Evolutionary conservation across 371 early-diverging fungal species (phyloP), one percentile per base, ranked within the genome.

Genomic region (Mortierella sp.): DNA sequence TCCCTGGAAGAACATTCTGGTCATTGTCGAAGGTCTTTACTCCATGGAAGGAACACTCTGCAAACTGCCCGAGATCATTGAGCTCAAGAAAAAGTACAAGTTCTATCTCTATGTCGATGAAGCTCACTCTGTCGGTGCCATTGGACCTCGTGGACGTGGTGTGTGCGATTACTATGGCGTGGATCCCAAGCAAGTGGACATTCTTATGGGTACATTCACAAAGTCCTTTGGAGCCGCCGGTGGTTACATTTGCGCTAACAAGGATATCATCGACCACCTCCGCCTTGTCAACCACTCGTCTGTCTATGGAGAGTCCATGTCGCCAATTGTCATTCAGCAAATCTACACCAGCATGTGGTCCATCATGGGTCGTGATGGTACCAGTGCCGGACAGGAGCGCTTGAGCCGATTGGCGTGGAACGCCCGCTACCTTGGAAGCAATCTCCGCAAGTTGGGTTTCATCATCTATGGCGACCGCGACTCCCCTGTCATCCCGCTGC

Each of bases 171-270:
- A 96, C 80, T 93, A 87, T 69, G 91, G 94, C 51, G 87, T 99
- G 17, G 92, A 95, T 69, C 96, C 97, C 27, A 82, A 82, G 34
- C 90, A 96, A 37, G 90, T 99, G 31, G 99, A 99, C 78, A 89
- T 99, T 61, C 80, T 98, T 41, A 99, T 99, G 99, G 99, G 99
- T 17, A 99, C 99, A 3, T 99, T 99, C 78, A 99, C 99, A 28
- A 99, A 99, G 84, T 96, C 96, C 44, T 99, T 99, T 88, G 99
- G 99, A 67, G 97, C 98, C 25, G 95, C 97, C 47, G 99, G 99
- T 67, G 99, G 99, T 19, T 99, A 98, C 77, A 96, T 99, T 79
- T 94, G 97, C 39, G 95, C 92, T 19, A 81, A 80, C 63, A 86
- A 89, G 77, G 82, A 84, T n/a, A 78, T 99, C 40, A 90, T 99